A percentile compares a stretch with the other conserved stretches of the same genome.
phyloP scores from a whole-genome alignment of 2,329 filamentous ascomycete genomes.

The Hyphodiscus sp. region DNA sequence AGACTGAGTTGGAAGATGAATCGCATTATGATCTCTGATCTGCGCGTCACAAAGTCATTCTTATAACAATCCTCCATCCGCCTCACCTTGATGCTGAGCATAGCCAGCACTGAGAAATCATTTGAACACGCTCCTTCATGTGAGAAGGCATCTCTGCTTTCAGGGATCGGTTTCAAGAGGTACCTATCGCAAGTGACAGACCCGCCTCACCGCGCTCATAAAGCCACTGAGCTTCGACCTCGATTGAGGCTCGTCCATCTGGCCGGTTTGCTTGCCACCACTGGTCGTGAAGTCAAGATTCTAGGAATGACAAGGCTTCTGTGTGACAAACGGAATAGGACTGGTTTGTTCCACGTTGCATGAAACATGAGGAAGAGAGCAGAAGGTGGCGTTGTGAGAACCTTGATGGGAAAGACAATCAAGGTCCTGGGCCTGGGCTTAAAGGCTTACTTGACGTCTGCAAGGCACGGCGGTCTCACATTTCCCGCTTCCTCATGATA shows the following conservation, averaged over 20 bases:
- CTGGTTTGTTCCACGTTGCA: slow-evolving; percentile 16
- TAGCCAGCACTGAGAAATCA: neutral
- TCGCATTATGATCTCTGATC: neutral
- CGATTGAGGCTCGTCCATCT: slow-evolving; percentile 5
- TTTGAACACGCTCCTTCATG: slow-evolving; percentile 1
- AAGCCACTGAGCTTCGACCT: slow-evolving; percentile 7
- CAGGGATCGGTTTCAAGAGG: slow-evolving; percentile 9
- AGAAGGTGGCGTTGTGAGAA: neutral
- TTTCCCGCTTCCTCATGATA: slow-evolving; percentile 1
- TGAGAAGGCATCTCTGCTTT: slow-evolving; percentile 13
- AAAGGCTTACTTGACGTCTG: slow-evolving; percentile 1
- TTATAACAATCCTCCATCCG: slow-evolving; percentile 12
- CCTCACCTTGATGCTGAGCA: neutral
- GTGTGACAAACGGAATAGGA: slow-evolving; percentile 17
- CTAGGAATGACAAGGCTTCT: slow-evolving; percentile 14
- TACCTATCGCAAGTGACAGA: slow-evolving; percentile 12
- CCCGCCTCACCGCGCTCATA: slow-evolving; percentile 3
- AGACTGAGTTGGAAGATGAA: neutral
- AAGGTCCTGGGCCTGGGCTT: neutral
- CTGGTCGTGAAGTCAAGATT: slow-evolving; percentile 10
- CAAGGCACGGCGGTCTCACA: neutral
- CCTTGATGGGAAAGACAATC: slow-evolving; percentile 2
- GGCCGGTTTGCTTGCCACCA: slow-evolving; percentile 17
- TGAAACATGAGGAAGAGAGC: slow-evolving; percentile 2
- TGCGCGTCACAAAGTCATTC: slow-evolving; percentile 5